phyloP scores from a whole-genome alignment of 1,284 basidiomycete genomes.

The Ustilago sp. region DNA sequence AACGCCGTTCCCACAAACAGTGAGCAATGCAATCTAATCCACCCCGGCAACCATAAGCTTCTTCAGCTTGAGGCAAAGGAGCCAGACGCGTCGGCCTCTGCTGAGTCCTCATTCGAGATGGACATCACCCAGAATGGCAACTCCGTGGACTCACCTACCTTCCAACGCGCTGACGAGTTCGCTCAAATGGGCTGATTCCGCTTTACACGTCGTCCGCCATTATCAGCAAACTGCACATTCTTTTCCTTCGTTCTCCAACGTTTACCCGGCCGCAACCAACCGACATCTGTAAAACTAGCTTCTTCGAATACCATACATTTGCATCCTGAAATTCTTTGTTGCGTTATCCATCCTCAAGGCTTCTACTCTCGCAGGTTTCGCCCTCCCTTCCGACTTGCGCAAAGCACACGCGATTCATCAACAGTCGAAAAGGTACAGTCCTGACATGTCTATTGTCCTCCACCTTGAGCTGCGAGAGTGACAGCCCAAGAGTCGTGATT shows the following conservation, averaged over 20 bases:
- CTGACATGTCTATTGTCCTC: background rate
- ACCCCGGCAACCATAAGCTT: slow-evolving; percentile 57
- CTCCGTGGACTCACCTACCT: background rate
- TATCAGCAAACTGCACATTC: background rate
- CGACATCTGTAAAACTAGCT: slow-evolving; percentile 30
- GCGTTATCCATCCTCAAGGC: background rate
- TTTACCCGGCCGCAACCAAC: background rate
- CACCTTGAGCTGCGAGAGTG: background rate
- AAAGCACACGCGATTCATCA: background rate
- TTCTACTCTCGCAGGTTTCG: background rate
- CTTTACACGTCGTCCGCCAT: background rate
- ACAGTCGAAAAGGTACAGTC: background rate
- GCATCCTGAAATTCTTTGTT: background rate
- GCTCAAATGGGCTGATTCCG: slow-evolving; percentile 23
- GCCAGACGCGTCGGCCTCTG: background rate
- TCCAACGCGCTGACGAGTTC: slow-evolving; percentile 32
- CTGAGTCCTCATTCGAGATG: slow-evolving; percentile 18
- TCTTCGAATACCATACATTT: slow-evolving; percentile 13
- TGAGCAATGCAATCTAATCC: slow-evolving; percentile 55
- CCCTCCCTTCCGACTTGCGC: background rate
- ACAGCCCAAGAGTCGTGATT: background rate
- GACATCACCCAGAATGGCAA: slow-evolving; percentile 18
- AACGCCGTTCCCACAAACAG: background rate
- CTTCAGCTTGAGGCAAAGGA: slow-evolving; percentile 40
- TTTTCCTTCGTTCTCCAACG: background rate